These are phyloP conservation scores for Irpex rosettiformis DNA, from an alignment of 1,284 basidiomycete species.

Conservation along the genomic window DNA sequence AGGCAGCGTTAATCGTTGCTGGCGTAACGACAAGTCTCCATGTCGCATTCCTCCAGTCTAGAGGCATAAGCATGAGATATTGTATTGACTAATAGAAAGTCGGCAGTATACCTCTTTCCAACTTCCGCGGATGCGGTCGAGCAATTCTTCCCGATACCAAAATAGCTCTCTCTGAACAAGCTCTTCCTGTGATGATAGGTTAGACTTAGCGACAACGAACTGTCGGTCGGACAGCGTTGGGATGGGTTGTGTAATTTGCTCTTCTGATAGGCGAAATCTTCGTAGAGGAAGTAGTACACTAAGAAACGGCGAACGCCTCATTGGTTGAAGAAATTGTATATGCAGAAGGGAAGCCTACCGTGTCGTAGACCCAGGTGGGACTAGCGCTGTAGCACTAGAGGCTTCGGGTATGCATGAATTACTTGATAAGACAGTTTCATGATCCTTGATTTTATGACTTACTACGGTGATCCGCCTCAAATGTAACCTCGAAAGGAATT, in stretches of 20 bases:
- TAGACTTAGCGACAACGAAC: slow-evolving; percentile 82
- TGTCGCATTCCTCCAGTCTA: slow-evolving; percentile 73
- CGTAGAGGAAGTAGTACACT: slow-evolving; percentile 81
- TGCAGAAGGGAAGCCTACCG: slow-evolving; percentile 43
- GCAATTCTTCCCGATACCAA: slow-evolving; percentile 90
- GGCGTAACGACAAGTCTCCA: slow-evolving; percentile 74
- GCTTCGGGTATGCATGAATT: slow-evolving; percentile 37
- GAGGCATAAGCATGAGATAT: neutral
- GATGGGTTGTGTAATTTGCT: slow-evolving; percentile 62
- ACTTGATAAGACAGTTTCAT: neutral
- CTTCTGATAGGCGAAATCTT: slow-evolving; percentile 59
- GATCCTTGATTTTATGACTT: slow-evolving; percentile 13
- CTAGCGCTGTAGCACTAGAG: slow-evolving; percentile 49
- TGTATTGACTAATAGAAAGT: neutral
- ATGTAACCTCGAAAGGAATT: slow-evolving; percentile 82
- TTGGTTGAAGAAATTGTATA: slow-evolving; percentile 1
- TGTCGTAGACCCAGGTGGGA: slow-evolving; percentile 82
- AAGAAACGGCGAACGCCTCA: slow-evolving; percentile 2
- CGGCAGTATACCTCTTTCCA: slow-evolving; percentile 79
- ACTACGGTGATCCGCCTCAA: slow-evolving; percentile 67
- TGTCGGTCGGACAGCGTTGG: slow-evolving; percentile 88
- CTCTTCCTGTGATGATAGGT: slow-evolving; percentile 57
- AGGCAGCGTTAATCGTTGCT: slow-evolving; percentile 68
- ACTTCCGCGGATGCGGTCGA: slow-evolving; percentile 60
- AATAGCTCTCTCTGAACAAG: slow-evolving; percentile 74